Conservation (phyloP, 176 grass and related monocot species). For the Areca catechu region DNA sequence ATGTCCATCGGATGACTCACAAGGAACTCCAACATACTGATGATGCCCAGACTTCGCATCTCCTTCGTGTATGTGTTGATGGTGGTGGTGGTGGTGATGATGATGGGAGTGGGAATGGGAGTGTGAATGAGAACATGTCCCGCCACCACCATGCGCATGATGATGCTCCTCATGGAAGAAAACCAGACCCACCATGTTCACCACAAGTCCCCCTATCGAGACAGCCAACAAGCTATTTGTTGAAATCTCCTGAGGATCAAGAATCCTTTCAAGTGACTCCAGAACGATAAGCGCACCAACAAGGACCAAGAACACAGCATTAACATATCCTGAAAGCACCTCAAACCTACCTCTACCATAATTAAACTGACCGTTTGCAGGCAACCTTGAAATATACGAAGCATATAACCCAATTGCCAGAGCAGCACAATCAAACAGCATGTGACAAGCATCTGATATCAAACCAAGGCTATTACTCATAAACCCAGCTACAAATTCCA, state of each 20-base stretch:
- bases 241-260: slow-evolving; percentile 90
- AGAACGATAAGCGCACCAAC: slow-evolving; percentile 71
- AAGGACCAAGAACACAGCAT: slow-evolving; percentile 92
- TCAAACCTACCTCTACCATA: slow-evolving; percentile 88
- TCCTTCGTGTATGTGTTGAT: slow-evolving; percentile 12
- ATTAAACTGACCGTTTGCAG: slow-evolving; percentile 79
- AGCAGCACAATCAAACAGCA: slow-evolving; percentile 94
- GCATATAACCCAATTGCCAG: slow-evolving; percentile 87
- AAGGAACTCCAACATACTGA: slow-evolving; percentile 11
- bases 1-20: slow-evolving; percentile 19
- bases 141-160: slow-evolving; percentile 64
- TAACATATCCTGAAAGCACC: slow-evolving; percentile 94
- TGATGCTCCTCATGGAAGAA: slow-evolving; percentile 99
- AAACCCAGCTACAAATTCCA: slow-evolving; percentile 79
- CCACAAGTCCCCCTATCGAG: slow-evolving; percentile 77
- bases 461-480: slow-evolving; percentile 94
- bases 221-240: slow-evolving; percentile 79
- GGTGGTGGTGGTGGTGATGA: slow-evolving; percentile 6
- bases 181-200: slow-evolving; percentile 81
- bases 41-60: not conserved
- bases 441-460: slow-evolving; percentile 95
- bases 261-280: slow-evolving; percentile 89
- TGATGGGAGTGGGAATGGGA: slow-evolving; percentile 24
- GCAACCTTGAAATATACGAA: slow-evolving; percentile 74
- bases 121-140: slow-evolving; percentile 58